phyloP scores from a whole-genome alignment of 129 eudicot species.

The Tagetes patula region DNA sequence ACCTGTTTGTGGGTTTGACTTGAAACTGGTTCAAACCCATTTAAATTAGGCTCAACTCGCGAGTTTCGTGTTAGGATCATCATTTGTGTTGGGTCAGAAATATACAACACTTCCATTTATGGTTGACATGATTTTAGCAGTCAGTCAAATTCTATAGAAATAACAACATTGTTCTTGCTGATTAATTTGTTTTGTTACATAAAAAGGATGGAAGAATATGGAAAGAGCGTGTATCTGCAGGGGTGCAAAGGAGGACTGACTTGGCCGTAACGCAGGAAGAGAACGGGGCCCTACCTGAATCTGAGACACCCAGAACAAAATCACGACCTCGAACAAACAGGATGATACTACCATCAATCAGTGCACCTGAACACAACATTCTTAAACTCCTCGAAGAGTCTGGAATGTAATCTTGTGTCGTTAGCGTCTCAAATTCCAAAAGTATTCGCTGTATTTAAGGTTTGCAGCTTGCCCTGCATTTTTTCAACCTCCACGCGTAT shows the following conservation, averaged over 20 bases:
- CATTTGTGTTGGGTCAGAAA: too few species aligned
- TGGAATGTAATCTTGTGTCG: slow-evolving; percentile 40
- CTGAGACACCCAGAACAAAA: slow-evolving; percentile 44
- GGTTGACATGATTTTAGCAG: background rate
- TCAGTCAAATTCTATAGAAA: background rate
- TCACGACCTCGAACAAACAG: slow-evolving; percentile 54
- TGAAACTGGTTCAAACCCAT: too few species aligned
- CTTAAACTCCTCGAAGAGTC: slow-evolving; percentile 84
- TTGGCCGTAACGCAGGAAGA: slow-evolving; percentile 50
- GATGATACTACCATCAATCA: slow-evolving; percentile 71
- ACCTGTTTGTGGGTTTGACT: too few species aligned
- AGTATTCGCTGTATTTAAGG: background rate
- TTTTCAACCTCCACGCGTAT: slow-evolving; percentile 8
- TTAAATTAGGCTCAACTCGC: too few species aligned
- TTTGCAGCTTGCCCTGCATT: background rate
- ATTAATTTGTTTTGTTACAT: background rate
- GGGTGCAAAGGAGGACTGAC: slow-evolving; percentile 45
- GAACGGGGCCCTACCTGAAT: slow-evolving; percentile 35
- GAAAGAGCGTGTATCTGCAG: slow-evolving; percentile 93
- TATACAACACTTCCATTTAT: too few species aligned
- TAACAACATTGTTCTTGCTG: background rate
- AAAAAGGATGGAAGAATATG: slow-evolving; percentile 91
- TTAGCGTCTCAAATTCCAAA: background rate
- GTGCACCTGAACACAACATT: slow-evolving; percentile 87
- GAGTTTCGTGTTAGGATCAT: too few species aligned